phyloP scores from a whole-genome alignment of 805 yeast species.

The Metschnikowia gruessii region DNA sequence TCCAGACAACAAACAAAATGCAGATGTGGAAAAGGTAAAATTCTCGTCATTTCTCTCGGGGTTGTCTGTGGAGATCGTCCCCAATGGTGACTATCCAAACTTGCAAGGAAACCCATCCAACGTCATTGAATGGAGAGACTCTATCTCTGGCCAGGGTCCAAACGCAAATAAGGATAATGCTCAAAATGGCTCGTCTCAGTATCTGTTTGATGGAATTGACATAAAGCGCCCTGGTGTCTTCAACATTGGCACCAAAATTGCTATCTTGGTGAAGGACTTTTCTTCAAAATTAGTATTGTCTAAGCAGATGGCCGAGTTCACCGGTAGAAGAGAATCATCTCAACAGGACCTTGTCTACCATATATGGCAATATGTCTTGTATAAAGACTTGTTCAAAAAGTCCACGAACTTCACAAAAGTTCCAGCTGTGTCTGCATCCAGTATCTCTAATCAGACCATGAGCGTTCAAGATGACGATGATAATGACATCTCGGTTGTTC shows the following conservation, averaged over 20 bases:
- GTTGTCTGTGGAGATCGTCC: conserved; percentile 71
- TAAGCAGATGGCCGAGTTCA: conserved; percentile 59
- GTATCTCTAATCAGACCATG: conserved; percentile 17
- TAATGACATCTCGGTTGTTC: conserved; percentile 34
- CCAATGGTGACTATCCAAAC: conserved; percentile 38
- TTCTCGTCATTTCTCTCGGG: conserved; percentile 66
- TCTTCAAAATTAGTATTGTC: conserved; percentile 66
- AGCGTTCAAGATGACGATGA: conserved; percentile 26
- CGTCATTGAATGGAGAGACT: conserved; percentile 89
- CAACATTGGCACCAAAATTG: conserved; percentile 60
- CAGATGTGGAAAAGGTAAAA: conserved; percentile 14
- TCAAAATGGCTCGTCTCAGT: conserved; percentile 19
- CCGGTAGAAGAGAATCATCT: conserved; percentile 76
- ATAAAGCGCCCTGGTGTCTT: conserved; percentile 71
- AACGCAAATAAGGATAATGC: conserved; percentile 21
- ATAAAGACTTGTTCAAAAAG: conserved; percentile 52
- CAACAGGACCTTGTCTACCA: conserved; percentile 82
- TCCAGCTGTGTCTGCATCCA: conserved; percentile 37
- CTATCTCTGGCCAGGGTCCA: conserved; percentile 27
- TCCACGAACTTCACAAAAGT: conserved; percentile 31
- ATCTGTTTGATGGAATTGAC: conserved; percentile 80
- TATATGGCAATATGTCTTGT: conserved; percentile 75
- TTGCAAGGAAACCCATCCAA: conserved; percentile 32
- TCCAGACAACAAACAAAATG: conserved; percentile 21
- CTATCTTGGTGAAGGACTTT: conserved; percentile 69